phyloP scores from a whole-genome alignment of 305 asterid genomes.

The Fraxinus nigra region DNA sequence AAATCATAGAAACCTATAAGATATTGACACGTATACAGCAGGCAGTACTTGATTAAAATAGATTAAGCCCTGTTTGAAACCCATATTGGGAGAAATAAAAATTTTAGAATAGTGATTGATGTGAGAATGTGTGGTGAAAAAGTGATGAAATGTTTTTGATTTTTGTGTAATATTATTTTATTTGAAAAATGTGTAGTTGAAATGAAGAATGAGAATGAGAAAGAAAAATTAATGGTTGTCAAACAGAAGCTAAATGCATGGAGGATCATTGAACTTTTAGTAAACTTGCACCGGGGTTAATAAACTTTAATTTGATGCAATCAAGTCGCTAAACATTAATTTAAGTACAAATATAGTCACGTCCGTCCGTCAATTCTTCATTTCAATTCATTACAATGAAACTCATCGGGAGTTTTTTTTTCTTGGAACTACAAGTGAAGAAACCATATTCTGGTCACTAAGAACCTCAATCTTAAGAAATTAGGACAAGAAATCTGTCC shows the following conservation, averaged over 20 bases:
- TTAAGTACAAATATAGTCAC: not conserved
- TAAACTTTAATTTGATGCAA: not conserved
- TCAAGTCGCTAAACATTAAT: not conserved
- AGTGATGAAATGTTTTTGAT: too few relatives aligned
- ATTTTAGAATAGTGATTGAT: too few relatives aligned
- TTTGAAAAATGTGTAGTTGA: too few relatives aligned
- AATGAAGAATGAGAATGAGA: too few relatives aligned
- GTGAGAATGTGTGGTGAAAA: too few relatives aligned
- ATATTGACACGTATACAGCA: constrained; percentile 10
- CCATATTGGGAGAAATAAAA: too few relatives aligned
- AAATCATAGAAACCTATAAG: constrained; percentile 29
- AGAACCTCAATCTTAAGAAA: constrained; percentile 28
- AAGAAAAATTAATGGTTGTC: too few relatives aligned
- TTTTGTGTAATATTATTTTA: too few relatives aligned
- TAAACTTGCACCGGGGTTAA: not conserved
- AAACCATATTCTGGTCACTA: constrained; percentile 25
- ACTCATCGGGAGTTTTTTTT: not conserved
- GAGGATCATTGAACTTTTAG: too few relatives aligned
- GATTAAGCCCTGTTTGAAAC: too few relatives aligned
- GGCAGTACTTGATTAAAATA: not conserved
- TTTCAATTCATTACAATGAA: not conserved
- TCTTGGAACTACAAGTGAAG: constrained; percentile 47
- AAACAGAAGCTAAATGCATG: too few relatives aligned
- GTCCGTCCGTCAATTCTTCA: not conserved
- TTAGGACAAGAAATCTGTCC: constrained; percentile 40